These are phyloP conservation scores for Neltuma alba DNA, from an alignment of 306 rosid genomes.

Conservation along the genomic window DNA sequence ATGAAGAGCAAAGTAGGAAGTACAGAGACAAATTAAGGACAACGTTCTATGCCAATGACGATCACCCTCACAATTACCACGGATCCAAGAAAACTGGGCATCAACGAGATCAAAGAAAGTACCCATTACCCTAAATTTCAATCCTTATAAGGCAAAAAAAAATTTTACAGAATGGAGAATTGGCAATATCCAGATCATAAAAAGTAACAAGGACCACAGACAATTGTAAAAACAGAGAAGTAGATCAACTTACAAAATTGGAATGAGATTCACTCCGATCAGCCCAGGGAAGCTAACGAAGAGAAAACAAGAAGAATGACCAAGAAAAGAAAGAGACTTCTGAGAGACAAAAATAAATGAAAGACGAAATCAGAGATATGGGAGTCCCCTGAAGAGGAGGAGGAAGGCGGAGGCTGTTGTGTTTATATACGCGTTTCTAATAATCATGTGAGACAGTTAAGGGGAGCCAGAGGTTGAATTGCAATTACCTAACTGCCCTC, in stretches of 20 bases:
- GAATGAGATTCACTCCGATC: conserved; percentile 7
- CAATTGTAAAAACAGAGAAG: neutral
- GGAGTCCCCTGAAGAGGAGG: conserved; percentile 29
- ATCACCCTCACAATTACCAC: conserved; percentile 3
- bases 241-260: conserved; percentile 37
- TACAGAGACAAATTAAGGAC: conserved; percentile 11
- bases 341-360: neutral
- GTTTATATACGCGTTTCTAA: conserved; percentile 25
- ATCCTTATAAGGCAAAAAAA: neutral
- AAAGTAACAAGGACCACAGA: neutral
- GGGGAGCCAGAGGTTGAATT: conserved; percentile 27
- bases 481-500: neutral
- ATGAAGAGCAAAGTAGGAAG: neutral
- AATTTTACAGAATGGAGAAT: neutral
- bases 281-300: neutral
- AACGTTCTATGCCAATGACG: conserved; percentile 5
- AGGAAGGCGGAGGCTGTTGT: conserved; percentile 14
- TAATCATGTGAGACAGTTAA: conserved; percentile 39
- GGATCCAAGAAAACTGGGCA: conserved; percentile 30
- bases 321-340: conserved; percentile 10
- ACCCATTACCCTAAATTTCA: conserved; percentile 21
- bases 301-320: neutral
- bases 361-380: conserved; percentile 19
- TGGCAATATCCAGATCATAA: conserved; percentile 3
- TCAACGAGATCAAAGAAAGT: conserved; percentile 28